A percentile compares a stretch with the other conserved stretches of the same genome.
Evolutionary conservation across 2,329 filamentous ascomycete genomes (phyloP).

Genomic region (Alternaria conjuncta): DNA sequence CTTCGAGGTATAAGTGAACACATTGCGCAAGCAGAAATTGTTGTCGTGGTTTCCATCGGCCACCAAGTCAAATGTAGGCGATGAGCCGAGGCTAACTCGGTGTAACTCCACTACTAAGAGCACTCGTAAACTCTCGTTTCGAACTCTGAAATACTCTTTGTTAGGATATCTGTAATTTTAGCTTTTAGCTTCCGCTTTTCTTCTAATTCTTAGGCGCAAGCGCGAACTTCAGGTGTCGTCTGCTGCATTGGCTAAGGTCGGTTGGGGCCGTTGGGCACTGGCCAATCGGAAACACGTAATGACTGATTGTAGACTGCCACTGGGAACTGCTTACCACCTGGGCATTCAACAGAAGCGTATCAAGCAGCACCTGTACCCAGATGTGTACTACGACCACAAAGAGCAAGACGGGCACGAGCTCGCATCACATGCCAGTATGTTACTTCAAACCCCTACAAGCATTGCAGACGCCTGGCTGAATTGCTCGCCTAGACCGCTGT

Average conservation of each 20-base stretch:
- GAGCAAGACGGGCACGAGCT: background rate
- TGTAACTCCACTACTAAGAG: background rate
- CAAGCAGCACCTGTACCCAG: background rate
- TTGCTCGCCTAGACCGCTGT: background rate
- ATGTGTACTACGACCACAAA: background rate
- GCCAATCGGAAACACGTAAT: background rate
- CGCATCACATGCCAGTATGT: background rate
- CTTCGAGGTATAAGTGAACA: background rate
- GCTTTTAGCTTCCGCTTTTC: background rate
- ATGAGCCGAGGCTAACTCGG: conserved; percentile 12
- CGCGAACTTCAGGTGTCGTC: background rate
- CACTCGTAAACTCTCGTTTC: background rate
- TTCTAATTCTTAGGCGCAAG: background rate
- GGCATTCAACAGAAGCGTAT: background rate
- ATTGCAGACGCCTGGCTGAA: background rate
- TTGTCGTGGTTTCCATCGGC: background rate
- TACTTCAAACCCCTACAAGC: background rate
- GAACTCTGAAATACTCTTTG: background rate
- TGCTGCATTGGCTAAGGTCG: background rate
- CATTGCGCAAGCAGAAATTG: conserved; percentile 7
- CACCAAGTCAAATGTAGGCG: conserved; percentile 6
- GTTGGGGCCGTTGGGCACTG: background rate
- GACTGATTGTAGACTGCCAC: background rate
- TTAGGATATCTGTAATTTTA: background rate
- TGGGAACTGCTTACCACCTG: background rate